Evolutionary conservation across 306 rosid genomes (phyloP).

Genomic region (Inga oerstediana): DNA sequence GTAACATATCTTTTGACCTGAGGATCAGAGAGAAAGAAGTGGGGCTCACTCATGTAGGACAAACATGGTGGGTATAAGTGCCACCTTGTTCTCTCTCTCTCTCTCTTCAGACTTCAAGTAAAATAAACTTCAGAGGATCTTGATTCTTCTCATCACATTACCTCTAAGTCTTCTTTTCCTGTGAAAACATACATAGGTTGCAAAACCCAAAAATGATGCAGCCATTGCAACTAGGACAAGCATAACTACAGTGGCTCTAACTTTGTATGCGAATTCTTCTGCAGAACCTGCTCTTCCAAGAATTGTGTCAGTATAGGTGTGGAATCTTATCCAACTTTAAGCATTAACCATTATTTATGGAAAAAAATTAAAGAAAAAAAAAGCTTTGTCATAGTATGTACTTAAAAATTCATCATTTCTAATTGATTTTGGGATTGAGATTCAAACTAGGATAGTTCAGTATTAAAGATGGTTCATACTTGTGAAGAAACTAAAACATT

Average conservation of each 20-base stretch:
- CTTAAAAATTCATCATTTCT: neutral
- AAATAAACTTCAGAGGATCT: neutral
- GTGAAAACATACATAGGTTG: neutral
- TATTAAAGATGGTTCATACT: neutral
- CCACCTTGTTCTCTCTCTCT: neutral
- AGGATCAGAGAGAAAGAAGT: neutral
- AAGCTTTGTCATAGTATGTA: neutral
- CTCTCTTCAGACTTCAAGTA: neutral
- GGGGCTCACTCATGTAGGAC: neutral
- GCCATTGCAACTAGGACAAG: slow-evolving; percentile 16
- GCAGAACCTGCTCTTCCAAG: slow-evolving; percentile 5
- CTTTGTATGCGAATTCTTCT: neutral
- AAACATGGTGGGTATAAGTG: neutral
- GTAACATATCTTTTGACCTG: neutral
- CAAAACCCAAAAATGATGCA: slow-evolving; percentile 22
- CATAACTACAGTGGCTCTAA: neutral
- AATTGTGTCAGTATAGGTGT: neutral
- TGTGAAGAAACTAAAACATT: neutral
- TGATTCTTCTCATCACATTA: neutral
- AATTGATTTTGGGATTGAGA: neutral
- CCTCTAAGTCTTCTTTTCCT: slow-evolving; percentile 24
- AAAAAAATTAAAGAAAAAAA: neutral
- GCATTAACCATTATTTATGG: neutral
- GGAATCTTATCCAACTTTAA: neutral
- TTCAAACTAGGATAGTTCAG: neutral